A percentile compares a stretch with the other conserved stretches of the same genome.
phyloP scores from a whole-genome alignment of 257 asterid genomes.

The Avicennia marina region DNA sequence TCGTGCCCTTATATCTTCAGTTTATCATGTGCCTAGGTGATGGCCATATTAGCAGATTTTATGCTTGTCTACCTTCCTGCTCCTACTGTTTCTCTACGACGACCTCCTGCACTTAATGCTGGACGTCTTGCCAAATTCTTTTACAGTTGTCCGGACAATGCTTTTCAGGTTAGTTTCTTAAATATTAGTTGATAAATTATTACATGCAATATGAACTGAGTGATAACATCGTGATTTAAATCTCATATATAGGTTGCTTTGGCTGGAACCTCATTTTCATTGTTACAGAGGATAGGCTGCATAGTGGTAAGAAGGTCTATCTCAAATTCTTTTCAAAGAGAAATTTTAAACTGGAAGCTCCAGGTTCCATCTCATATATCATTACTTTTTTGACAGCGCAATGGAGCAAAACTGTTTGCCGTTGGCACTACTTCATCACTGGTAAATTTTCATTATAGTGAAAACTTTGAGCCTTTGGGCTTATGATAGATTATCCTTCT shows the following conservation, averaged over 20 bases:
- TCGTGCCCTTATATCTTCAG: conserved; percentile 12
- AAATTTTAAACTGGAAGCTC: background rate
- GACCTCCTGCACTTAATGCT: conserved; percentile 63
- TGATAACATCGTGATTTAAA: conserved; percentile 11
- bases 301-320: conserved; percentile 51
- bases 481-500: no score
- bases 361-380: conserved; percentile 13
- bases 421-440: conserved; percentile 94
- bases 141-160: conserved; percentile 84
- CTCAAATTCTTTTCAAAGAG: background rate
- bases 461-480: no score
- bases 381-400: conserved; percentile 47
- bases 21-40: conserved; percentile 45
- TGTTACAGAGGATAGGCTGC: conserved; percentile 80
- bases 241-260: conserved; percentile 52
- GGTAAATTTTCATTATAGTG: conserved; percentile 65
- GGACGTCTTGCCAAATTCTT: conserved; percentile 78
- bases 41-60: conserved; percentile 95
- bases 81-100: conserved; percentile 88
- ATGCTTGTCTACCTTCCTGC: conserved; percentile 98
- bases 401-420: conserved; percentile 87
- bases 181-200: background rate
- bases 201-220: background rate
- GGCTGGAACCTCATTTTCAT: conserved; percentile 68
- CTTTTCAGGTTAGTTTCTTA: conserved; percentile 62